Evolutionary conservation across 1,139 yeast species (phyloP).

Genomic region (Geotrichum cucujoidarum): DNA sequence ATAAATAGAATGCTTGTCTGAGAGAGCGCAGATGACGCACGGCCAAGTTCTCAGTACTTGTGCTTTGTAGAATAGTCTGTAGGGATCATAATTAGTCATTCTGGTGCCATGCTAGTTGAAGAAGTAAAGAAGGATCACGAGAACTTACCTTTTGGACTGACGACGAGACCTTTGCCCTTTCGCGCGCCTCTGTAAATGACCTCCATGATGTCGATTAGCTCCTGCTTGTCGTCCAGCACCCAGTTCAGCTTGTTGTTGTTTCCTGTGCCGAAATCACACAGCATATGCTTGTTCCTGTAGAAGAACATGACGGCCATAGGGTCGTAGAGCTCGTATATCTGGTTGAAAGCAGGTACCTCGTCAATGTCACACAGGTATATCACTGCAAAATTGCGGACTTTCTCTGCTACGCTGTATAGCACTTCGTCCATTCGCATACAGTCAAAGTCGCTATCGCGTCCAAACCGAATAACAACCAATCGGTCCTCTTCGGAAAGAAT

Average conservation of each 20-base stretch:
- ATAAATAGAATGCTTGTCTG: too few relatives aligned
- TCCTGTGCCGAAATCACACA: constrained; percentile 98
- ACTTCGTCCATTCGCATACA: constrained; percentile 91
- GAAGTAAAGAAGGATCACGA: neutral
- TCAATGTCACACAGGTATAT: constrained; percentile 84
- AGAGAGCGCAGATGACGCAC: too few relatives aligned
- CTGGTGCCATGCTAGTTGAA: neutral
- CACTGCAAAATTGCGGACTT: constrained; percentile 81
- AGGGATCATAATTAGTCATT: too few relatives aligned
- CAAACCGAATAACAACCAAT: constrained; percentile 82
- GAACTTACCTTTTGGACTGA: constrained; percentile 59
- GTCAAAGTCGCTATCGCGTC: constrained; percentile 67
- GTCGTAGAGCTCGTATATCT: constrained; percentile 88
- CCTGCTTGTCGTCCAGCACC: constrained; percentile 73
- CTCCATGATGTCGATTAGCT: constrained; percentile 84
- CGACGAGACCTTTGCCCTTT: constrained; percentile 88
- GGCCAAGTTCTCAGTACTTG: constrained; percentile 26
- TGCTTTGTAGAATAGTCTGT: constrained; percentile 34
- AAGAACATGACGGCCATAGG: constrained; percentile 93
- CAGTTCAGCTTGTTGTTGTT: constrained; percentile 92
- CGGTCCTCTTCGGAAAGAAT: constrained; percentile 80
- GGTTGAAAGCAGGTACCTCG: constrained; percentile 84
- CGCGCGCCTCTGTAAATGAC: constrained; percentile 85
- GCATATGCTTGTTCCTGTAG: constrained; percentile 87
- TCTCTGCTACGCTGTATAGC: constrained; percentile 71